Evolutionary conservation across 352 stramenopile genomes (phyloP).

Genomic region (Globisporangium rhizosaccharum): DNA sequence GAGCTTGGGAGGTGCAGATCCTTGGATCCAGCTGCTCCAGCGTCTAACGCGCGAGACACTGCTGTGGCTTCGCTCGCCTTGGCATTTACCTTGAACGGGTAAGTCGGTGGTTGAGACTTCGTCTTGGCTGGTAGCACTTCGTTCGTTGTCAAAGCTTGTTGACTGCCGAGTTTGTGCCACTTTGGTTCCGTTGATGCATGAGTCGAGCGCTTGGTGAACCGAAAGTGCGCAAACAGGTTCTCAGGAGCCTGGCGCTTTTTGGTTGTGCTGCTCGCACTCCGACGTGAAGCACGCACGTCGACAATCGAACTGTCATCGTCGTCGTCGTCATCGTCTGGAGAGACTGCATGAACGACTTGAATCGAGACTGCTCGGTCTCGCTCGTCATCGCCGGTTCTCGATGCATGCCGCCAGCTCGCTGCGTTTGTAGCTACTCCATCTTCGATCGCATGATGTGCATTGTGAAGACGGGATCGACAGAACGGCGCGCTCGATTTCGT

Average conservation of each 20-base stretch:
- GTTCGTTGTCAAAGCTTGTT: background rate
- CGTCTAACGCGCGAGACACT: background rate
- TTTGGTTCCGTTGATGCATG: background rate
- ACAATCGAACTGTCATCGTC: background rate
- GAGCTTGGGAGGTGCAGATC: background rate
- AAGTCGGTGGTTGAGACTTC: too few relatives aligned
- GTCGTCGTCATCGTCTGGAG: background rate
- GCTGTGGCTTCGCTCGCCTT: too few relatives aligned
- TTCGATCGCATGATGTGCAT: background rate
- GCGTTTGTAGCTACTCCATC: background rate
- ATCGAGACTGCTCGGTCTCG: background rate
- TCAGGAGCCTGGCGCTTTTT: constrained; percentile 8
- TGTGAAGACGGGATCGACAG: background rate
- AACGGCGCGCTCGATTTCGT: background rate
- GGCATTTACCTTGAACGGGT: too few relatives aligned
- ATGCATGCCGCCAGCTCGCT: background rate
- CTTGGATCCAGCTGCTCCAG: background rate
- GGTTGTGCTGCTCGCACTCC: too few relatives aligned
- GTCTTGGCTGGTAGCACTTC: background rate
- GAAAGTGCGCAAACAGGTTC: constrained; percentile 13
- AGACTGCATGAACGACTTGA: background rate
- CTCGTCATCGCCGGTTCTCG: background rate
- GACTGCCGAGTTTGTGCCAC: background rate
- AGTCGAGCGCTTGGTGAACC: constrained; percentile 7
- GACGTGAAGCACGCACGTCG: too few relatives aligned